Conservation (phyloP, 164 flowering plant genomes). For the Hamamelis virginiana region DNA sequence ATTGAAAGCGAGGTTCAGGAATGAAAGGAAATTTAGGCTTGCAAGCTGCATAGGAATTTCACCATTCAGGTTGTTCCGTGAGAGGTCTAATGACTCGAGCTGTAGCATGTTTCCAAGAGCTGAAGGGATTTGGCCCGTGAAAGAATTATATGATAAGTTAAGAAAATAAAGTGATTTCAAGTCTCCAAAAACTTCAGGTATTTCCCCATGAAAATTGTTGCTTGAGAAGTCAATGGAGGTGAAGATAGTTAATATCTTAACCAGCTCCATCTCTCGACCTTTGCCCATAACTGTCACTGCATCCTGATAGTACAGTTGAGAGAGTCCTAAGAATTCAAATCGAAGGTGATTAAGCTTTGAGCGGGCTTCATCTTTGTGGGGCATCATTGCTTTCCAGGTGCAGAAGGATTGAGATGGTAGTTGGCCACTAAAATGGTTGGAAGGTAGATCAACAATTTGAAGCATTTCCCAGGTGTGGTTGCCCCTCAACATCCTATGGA, state of each 20-base stretch:
- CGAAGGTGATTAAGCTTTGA: background rate
- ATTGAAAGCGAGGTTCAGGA: conserved; percentile 16
- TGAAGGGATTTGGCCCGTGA: conserved; percentile 13
- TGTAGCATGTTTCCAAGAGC: conserved; percentile 14
- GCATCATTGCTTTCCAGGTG: conserved; percentile 3
- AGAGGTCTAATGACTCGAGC: conserved; percentile 21
- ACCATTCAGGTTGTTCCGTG: conserved; percentile 16
- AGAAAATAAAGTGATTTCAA: conserved; percentile 15
- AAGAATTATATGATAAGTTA: conserved; percentile 16
- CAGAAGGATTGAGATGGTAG: background rate
- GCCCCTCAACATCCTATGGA: conserved; percentile 1
- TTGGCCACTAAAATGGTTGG: conserved; percentile 11
- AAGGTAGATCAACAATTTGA: conserved; percentile 22
- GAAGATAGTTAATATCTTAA: conserved; percentile 16
- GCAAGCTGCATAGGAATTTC: conserved; percentile 12
- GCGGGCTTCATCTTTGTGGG: background rate
- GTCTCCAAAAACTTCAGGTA: conserved; percentile 14
- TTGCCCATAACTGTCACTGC: conserved; percentile 13
- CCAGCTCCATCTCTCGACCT: conserved; percentile 3
- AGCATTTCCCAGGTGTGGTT: conserved; percentile 4
- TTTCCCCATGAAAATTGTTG: conserved; percentile 18
- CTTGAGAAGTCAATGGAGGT: conserved; percentile 22
- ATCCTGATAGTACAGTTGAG: conserved; percentile 16
- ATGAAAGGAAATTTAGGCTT: conserved; percentile 10
- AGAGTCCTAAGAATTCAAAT: background rate